Evolutionary conservation across 768 basidiomycete species (phyloP).

Genomic region (Sistotremastrum niveocremeum): DNA sequence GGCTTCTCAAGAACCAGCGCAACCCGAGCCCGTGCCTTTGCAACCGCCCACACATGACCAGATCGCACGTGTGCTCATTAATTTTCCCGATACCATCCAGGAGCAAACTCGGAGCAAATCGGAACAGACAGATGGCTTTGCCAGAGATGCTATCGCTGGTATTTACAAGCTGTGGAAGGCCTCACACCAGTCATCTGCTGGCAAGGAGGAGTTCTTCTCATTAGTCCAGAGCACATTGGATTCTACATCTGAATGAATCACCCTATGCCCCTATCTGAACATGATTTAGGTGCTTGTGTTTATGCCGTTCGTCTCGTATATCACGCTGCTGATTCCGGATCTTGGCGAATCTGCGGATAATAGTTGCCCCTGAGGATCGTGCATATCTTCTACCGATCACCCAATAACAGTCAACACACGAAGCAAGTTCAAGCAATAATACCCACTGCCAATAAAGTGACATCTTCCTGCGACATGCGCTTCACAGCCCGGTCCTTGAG

Average conservation of each 20-base stretch:
- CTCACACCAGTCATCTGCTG: too few relatives aligned
- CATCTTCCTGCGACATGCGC: conserved; percentile 21
- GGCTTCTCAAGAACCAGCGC: conserved; percentile 8
- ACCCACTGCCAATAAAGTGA: conserved; percentile 20
- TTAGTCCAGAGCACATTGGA: too few relatives aligned
- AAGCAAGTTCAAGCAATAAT: background rate
- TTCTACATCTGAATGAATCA: background rate
- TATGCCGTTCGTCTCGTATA: background rate
- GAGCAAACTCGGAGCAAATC: background rate
- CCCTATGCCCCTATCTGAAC: background rate
- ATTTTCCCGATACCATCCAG: background rate
- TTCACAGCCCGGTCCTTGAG: conserved; percentile 20
- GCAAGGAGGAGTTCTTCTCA: too few relatives aligned
- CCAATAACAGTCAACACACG: conserved; percentile 10
- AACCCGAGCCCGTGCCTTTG: conserved; percentile 6
- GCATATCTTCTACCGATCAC: conserved; percentile 7
- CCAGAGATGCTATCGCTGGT: background rate
- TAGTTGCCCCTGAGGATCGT: conserved; percentile 5
- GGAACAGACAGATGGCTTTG: background rate
- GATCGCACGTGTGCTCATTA: conserved; percentile 5
- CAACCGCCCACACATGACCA: conserved; percentile 4
- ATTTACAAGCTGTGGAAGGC: too few relatives aligned
- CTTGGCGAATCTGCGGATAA: background rate
- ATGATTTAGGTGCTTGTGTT: background rate
- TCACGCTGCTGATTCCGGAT: background rate